Evolutionary conservation across 2,329 filamentous ascomycete genomes (phyloP), one percentile per base, ranked within the genome.

Genomic region (Claviceps sorghi): DNA sequence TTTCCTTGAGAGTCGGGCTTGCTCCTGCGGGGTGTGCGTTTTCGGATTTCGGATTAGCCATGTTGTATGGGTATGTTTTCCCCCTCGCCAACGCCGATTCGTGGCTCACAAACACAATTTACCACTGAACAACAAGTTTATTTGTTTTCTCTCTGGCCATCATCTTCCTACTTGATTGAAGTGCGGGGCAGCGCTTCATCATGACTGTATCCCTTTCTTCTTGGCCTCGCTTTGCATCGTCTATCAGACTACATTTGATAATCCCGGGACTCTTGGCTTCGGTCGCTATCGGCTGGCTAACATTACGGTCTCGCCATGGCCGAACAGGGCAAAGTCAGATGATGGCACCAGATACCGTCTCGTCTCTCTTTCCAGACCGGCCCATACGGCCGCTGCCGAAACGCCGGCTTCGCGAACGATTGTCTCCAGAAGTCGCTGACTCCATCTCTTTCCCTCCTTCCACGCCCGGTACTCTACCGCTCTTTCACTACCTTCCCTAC

Each of bases 381-480:
- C 86, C 91, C 55, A 98, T 98, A 65, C 84, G 89, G 64, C 93
- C 93, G 53, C 73, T 98, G 55, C 93, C 93, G 44, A 93, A 87
- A 70, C 85, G 89, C 62, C 84, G 87, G 58, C 77, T 98, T 52
- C 87, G 90, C 61, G 89, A 93, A 65, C 83, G 88, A 53, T 75
- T 98, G 50, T 90, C 91, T 34, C 84, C 87, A 55, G 88, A 95
- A 66, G 83, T 86, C 60, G 88, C 86, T 53, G 83, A 85, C 51
- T 80, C 84, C 32, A 93, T 96, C 60, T 77, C 83, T 59, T 95
- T 88, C 61, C 90, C 91, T 9, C 82, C 86, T 4, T 78, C 83
- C 15, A 84, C 83, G n/a, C 77, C 83, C 40, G 78, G 81, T 26
- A 78, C 79, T 8, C 78, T 82, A 8, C 84, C 87, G 43, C 74